These are phyloP conservation scores for Hyphopichia pseudoburtonii DNA, from an alignment of 1,139 yeast species.

Conservation along the genomic window DNA sequence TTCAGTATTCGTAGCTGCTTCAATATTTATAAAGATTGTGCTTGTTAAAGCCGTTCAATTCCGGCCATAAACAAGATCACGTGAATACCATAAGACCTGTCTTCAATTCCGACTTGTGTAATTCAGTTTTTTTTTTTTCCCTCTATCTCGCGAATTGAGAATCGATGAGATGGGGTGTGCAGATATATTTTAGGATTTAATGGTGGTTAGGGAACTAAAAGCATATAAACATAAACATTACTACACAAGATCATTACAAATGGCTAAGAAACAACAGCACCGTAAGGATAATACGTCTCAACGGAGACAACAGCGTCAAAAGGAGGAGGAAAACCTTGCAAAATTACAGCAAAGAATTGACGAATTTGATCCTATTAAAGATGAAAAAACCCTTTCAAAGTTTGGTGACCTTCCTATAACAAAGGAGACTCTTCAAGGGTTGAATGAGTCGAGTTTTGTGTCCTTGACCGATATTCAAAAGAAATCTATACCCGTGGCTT, in stretches of 20 bases:
- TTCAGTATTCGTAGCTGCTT: too few species aligned
- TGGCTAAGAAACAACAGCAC: constrained; percentile 25
- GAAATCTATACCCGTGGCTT: constrained; percentile 71
- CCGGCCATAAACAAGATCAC: too few species aligned
- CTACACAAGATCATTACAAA: constrained; percentile 6
- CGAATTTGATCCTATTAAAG: constrained; percentile 46
- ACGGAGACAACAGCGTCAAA: constrained; percentile 24
- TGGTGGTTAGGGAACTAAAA: too few species aligned
- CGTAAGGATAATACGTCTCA: constrained; percentile 17
- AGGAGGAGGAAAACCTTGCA: constrained; percentile 47
- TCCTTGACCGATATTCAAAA: constrained; percentile 85
- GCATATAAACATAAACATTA: too few species aligned
- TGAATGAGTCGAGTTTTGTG: constrained; percentile 69
- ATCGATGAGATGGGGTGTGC: neutral
- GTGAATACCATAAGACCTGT: too few species aligned
- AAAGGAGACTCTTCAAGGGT: constrained; percentile 63
- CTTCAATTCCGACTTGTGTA: too few species aligned
- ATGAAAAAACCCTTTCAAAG: constrained; percentile 31
- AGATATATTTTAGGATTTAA: too few species aligned
- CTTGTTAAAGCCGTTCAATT: too few species aligned
- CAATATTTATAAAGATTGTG: too few species aligned
- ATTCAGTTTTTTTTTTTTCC: too few species aligned
- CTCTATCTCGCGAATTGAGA: too few species aligned
- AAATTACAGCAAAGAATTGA: constrained; percentile 48
- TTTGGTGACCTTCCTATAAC: constrained; percentile 78